Conservation (phyloP, 306 rosid genomes). For the Medicago arabica region DNA sequence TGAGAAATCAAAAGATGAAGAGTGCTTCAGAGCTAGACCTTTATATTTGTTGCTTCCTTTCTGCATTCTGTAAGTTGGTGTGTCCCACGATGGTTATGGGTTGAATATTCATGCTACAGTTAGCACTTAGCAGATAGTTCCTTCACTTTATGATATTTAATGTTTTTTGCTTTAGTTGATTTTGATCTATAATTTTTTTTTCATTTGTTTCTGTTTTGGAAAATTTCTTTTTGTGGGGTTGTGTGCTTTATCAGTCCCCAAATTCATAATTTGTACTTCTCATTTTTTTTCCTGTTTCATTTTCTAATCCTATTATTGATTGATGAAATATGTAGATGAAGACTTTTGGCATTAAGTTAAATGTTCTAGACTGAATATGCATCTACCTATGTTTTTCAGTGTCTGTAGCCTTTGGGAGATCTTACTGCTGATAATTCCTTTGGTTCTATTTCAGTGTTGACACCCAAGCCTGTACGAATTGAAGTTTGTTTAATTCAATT, state of each 20-base stretch:
- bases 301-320: not conserved
- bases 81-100: not conserved
- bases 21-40: not conserved
- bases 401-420: slow-evolving; percentile 32
- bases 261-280: not conserved
- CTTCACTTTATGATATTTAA: not conserved
- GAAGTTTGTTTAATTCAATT: slow-evolving; percentile 36
- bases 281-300: not conserved
- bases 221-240: not conserved
- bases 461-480: slow-evolving; percentile 11
- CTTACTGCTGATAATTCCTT: slow-evolving; percentile 26
- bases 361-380: slow-evolving; percentile 1
- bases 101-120: not conserved
- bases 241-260: not conserved
- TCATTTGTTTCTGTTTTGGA: not conserved
- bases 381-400: not conserved
- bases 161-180: not conserved
- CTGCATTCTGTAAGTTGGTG: not conserved
- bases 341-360: not conserved
- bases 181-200: not conserved
- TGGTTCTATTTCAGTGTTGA: slow-evolving; percentile 44
- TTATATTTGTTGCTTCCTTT: slow-evolving; percentile 3
- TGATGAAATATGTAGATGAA: not conserved
- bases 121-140: not conserved
- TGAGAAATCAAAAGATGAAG: not conserved